Evolutionary conservation across 768 basidiomycete genomes (phyloP), one percentile per base, ranked within the genome.

Genomic region (Termitomyces sp.): DNA sequence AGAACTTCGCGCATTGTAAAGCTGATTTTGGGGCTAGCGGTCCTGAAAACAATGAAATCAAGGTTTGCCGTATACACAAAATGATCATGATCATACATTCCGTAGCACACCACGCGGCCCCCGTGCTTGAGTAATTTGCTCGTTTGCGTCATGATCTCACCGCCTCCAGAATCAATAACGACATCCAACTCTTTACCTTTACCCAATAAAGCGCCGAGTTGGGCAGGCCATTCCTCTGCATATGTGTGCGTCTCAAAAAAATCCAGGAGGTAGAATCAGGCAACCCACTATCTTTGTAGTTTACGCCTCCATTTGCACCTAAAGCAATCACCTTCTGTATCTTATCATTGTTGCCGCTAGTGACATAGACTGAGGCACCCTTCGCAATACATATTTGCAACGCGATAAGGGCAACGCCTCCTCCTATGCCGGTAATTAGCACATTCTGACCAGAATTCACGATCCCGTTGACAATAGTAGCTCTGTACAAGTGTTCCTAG

Each of bases 321-420:
- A 92, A 72, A 15, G 69, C 69, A 19, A 82, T 67, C 0, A 91
- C 91, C 54, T 78, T 82, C 48, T 73, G 68, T 47, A 94, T 83
- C 73, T 94, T 94, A 9, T 82, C 80, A 28, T 77, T 73, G 45
- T 69, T 82, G 9, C 88, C 80, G 59, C 87, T 90, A 4, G 92
- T 89, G 23, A 93, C 89, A 67, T 85, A 94, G n/a, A 93, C 89
- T 35, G 79, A 80, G 1, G 89, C 87, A 30, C 91, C 88, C 53
- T 78, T 78, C 0, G 88, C 90, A 3, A 91, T 63, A 66, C 84
- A 88, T 9, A 93, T 69, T 67, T 94, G 91, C 58, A 93, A 70
- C 0, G 87, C 85, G 41, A 83, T 63, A 30, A 94, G 75, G 0
- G 92, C 92, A 40, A 94, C 92, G 12, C 92, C 91, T 19, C 91